Evolutionary conservation across 2,329 filamentous ascomycete species (phyloP), one percentile per base, ranked within the genome.

Genomic region (Neopestalotiopsis rosae): DNA sequence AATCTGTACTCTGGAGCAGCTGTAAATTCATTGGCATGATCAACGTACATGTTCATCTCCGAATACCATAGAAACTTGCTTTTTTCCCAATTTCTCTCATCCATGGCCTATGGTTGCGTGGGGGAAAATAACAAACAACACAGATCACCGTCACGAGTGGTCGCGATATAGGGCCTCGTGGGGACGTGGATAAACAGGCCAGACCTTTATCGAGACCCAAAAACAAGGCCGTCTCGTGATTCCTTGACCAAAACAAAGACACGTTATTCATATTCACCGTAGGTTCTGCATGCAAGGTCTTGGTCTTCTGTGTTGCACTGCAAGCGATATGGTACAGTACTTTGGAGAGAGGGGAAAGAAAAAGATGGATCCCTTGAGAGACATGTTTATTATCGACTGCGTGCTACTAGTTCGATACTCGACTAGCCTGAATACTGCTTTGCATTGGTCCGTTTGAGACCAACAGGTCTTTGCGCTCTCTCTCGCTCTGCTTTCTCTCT

Each of bases 401-500:
- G 45, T 52, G 45, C 45, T 52, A 52, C 45, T 52, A 52, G 45
- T 52, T 52, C 45, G 45, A 20, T 52, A 52, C 45, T 52, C 45
- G 45, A 52, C 45, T 52, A 52, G 45, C 17, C 45, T n/a, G 20
- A 52, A 52, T 52, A 52, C 45, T 52, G 17, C 45, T 52, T 9
- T 52, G 20, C 45, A 52, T 52, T 52, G 45, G n/a, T 9, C 45
- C 17, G 45, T 52, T 20, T 10, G 45, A 20, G 20, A 20, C 45
- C n/a, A 38, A 38, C 6, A 38, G n/a, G 45, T 52, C 17, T 52
- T 20, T 52, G 45, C 67, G 67, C 63, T 69, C 45, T 17, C 14
- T 28, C 24, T 28, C 24, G 24, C 24, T 28, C 24, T 28, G 24
- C 24, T 28, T 28, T 28, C 6, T 17, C 45, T 52, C 20, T 52